Conservation (phyloP, 2,329 filamentous ascomycete species). For the Capronia americana region DNA sequence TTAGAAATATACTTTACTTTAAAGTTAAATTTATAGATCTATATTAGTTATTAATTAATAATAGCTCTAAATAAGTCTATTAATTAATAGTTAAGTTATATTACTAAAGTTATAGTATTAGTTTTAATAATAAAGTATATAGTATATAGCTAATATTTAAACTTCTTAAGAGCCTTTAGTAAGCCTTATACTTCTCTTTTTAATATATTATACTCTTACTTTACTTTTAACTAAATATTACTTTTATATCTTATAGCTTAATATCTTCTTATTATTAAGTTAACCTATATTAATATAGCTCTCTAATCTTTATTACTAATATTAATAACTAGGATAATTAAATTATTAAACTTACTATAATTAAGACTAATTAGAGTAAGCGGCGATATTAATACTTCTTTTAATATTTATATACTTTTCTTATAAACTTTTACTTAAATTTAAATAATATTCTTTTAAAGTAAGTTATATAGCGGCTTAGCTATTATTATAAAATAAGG, state of each 20-base stretch:
- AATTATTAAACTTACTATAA: not conserved
- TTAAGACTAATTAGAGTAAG: not conserved
- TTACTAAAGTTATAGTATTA: conserved; percentile 3
- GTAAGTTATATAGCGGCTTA: not conserved
- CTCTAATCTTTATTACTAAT: not conserved
- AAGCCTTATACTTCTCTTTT: not conserved
- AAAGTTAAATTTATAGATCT: conserved; percentile 3
- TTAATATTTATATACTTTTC: not conserved
- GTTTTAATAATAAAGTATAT: conserved; percentile 1
- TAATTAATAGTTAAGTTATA: not conserved
- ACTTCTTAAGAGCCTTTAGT: conserved; percentile 10
- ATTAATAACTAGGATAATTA: not conserved
- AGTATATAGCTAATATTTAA: conserved; percentile 5
- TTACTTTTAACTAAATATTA: not conserved
- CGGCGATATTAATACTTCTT: not conserved
- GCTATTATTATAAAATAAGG: not conserved
- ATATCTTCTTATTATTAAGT: not conserved
- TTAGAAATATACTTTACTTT: not conserved
- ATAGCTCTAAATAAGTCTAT: not conserved
- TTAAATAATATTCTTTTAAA: not conserved
- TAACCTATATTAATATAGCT: not conserved
- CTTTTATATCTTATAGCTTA: not conserved
- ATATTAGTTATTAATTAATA: conserved; percentile 3
- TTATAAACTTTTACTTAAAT: not conserved
- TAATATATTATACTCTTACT: not conserved